phyloP scores from a whole-genome alignment of 2,329 filamentous ascomycete genomes.

The Aspergillus tamarii region DNA sequence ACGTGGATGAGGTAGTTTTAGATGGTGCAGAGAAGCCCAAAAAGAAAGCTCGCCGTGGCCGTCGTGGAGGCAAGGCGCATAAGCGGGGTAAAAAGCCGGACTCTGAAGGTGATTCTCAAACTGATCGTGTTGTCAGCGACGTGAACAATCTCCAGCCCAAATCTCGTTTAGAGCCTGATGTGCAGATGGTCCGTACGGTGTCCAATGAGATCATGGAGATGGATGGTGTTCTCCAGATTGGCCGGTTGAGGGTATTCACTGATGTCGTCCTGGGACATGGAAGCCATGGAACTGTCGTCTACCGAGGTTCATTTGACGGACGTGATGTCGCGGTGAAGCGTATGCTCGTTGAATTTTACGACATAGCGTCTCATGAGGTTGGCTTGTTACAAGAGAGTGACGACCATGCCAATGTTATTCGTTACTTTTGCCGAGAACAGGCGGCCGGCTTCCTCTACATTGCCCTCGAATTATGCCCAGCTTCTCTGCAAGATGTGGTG shows the following conservation, averaged over 20 bases:
- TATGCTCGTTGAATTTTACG: conserved; percentile 94
- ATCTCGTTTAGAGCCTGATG: conserved; percentile 62
- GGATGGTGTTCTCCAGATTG: conserved; percentile 65
- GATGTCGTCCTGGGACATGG: conserved; percentile 70
- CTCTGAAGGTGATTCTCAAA: conserved; percentile 57
- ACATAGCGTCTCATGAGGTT: conserved; percentile 93
- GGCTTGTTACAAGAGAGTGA: conserved; percentile 89
- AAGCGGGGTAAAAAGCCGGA: conserved; percentile 58
- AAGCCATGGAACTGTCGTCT: conserved; percentile 96
- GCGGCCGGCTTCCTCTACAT: conserved; percentile 94
- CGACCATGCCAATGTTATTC: conserved; percentile 93
- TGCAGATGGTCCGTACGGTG: conserved; percentile 56
- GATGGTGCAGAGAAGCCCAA: conserved; percentile 56
- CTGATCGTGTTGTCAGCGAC: conserved; percentile 62
- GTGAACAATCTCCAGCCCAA: conserved; percentile 48
- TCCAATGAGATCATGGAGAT: conserved; percentile 60
- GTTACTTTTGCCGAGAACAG: conserved; percentile 90
- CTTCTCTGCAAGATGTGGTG: conserved; percentile 88
- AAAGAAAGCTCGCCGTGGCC: conserved; percentile 70
- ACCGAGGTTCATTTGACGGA: conserved; percentile 90
- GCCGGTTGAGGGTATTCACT: conserved; percentile 63
- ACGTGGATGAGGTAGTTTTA: conserved; percentile 33
- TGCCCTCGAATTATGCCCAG: conserved; percentile 89
- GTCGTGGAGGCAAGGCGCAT: conserved; percentile 71
- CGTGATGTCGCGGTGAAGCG: conserved; percentile 94